Base-by-base conservation (phyloP, 2,329 filamentous ascomycete species). In the Epicoccum nigrum region DNA sequence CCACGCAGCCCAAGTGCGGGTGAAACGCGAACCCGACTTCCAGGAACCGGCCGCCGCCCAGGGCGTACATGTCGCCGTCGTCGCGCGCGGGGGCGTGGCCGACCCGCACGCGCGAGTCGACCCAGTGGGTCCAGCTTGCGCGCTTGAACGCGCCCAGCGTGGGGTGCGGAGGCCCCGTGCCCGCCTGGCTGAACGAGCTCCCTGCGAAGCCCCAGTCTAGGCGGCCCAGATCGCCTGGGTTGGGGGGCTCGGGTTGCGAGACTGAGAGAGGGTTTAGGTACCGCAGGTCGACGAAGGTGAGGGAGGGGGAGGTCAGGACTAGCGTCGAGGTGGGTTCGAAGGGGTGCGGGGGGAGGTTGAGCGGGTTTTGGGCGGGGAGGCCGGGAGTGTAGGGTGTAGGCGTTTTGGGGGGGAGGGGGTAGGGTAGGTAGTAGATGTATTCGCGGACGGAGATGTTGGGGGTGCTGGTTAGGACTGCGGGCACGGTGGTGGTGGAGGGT, bases 181-280 rank as follows among this genome's bases (percentile, higher is more conserved):
- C n/a, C n/a, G n/a, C n/a, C n/a, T n/a, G n/a, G n/a, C n/a, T n/a
- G n/a, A n/a, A n/a, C n/a, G 83, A 82, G 1, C 70, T 77, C 2
- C 86, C 86, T 0, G 82, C 83, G 58, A 88, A 86, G 4, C 81
- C 86, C 86, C 86, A 89, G 59, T 88, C 85, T 2, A 89, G 75
- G 23, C 23, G 23, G 9, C 9, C 1, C 23, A 25, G 23, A 25
- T 6, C 6, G 6, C 23, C 23, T 25, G 23, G 2, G 23, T 25
- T 25, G 6, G 23, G 23, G 23, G 23, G 23, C 23, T 23, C 21
- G 21, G 5, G 4, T 25, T 25, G 6, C 9, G 23, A 25, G 23
- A 9, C 3, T 4, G 20, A 16, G 5, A 12, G 19, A 4, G 20
- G 12, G 12, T n/a, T n/a, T 7, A 16, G 65, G 42, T 86, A 74